Conservation (phyloP, 2,329 filamentous ascomycete species). For the Cryphonectria naterciae region DNA sequence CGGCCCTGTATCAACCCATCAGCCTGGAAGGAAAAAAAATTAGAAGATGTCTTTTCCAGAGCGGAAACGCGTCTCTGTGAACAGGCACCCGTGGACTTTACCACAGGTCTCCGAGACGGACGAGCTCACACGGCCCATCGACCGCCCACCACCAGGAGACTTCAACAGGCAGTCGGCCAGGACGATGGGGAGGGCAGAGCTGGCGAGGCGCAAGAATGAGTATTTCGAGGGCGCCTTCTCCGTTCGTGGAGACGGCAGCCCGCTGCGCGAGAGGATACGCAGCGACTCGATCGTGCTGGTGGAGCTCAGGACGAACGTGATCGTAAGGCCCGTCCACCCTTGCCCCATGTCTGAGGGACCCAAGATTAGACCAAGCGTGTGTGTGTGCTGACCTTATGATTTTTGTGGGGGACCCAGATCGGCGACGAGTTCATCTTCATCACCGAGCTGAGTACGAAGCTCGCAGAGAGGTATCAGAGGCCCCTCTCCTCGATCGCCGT, state of each 20-base stretch:
- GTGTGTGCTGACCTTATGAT: background rate
- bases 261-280: slow-evolving; percentile 50
- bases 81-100: slow-evolving; percentile 33
- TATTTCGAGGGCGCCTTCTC: slow-evolving; percentile 53
- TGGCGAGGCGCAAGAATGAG: slow-evolving; percentile 44
- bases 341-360: background rate
- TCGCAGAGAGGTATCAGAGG: slow-evolving; percentile 76
- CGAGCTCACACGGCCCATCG: slow-evolving; percentile 44
- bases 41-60: slow-evolving; percentile 38
- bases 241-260: slow-evolving; percentile 36
- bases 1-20: background rate
- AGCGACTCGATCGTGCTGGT: slow-evolving; percentile 63
- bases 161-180: slow-evolving; percentile 36
- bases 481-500: slow-evolving; percentile 75
- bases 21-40: too few relatives aligned
- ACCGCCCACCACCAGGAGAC: slow-evolving; percentile 46
- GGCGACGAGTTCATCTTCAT: slow-evolving; percentile 77
- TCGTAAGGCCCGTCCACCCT: slow-evolving; percentile 49
- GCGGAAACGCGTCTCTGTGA: slow-evolving; percentile 35
- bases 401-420: slow-evolving; percentile 54
- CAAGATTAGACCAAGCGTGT: background rate
- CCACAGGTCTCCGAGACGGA: slow-evolving; percentile 42
- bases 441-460: slow-evolving; percentile 71
- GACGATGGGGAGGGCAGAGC: slow-evolving; percentile 38
- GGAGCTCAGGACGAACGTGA: slow-evolving; percentile 67